These are phyloP conservation scores for Bretziella fagacearum DNA, from an alignment of 2,329 filamentous ascomycete species.

Conservation along the genomic window DNA sequence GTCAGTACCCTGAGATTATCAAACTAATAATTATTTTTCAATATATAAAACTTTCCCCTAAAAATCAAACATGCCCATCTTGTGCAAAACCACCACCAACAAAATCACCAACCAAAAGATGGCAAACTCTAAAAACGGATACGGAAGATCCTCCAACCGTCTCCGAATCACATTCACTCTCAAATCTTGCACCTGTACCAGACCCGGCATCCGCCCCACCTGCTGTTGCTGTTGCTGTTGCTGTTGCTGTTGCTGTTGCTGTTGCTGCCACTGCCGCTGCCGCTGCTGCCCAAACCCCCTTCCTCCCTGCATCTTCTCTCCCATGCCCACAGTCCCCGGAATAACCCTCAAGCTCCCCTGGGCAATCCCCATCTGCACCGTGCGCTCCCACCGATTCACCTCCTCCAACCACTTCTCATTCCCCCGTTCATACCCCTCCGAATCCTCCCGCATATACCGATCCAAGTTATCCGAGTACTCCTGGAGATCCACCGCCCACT, in stretches of 20 bases:
- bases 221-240: background rate
- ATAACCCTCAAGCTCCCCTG: background rate
- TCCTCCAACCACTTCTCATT: background rate
- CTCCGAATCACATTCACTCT: background rate
- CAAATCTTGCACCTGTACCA: background rate
- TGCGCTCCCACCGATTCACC: background rate
- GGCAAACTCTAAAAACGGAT: background rate
- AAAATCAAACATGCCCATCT: constrained; percentile 4
- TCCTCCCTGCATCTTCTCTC: no score
- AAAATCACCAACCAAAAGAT: background rate
- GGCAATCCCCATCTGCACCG: background rate
- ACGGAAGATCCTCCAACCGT: background rate
- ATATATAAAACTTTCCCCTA: background rate
- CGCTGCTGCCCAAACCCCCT: constrained; percentile 13
- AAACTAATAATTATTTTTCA: background rate
- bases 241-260: constrained; percentile 8
- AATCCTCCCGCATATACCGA: background rate
- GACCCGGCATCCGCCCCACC: background rate
- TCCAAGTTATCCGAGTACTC: background rate
- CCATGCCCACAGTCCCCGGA: background rate
- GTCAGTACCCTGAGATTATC: no score
- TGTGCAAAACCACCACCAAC: background rate
- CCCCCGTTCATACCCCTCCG: background rate
- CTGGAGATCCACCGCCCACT: background rate
- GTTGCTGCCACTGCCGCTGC: constrained; percentile 16